Evolutionary conservation across 306 rosid genomes (phyloP).

Genomic region (Quercus agrifolia): DNA sequence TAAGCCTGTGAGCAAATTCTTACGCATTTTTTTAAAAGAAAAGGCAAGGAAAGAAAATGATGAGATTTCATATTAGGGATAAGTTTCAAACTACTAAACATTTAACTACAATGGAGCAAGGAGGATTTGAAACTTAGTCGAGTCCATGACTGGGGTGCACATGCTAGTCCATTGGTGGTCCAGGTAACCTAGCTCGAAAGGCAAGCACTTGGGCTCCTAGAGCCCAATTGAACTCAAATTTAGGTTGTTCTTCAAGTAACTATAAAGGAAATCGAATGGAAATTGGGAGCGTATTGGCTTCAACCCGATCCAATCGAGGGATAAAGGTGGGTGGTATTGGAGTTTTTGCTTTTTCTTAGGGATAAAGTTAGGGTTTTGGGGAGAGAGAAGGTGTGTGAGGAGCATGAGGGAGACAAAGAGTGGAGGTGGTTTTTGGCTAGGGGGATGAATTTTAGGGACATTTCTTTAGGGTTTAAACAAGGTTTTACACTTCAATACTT

Average conservation of each 20-base stretch:
- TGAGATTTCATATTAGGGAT: no score
- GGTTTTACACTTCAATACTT: not conserved
- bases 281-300: slow-evolving; percentile 49
- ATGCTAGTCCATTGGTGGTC: slow-evolving; percentile 85
- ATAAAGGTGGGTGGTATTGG: slow-evolving; percentile 41
- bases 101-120: no score
- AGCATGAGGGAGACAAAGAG: slow-evolving; percentile 35
- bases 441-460: slow-evolving; percentile 37
- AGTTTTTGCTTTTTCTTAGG: not conserved
- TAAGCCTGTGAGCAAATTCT: no score
- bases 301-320: slow-evolving; percentile 49
- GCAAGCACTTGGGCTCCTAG: slow-evolving; percentile 80
- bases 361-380: slow-evolving; percentile 24
- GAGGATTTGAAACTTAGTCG: no score
- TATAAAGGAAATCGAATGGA: slow-evolving; percentile 82
- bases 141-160: no score
- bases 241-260: slow-evolving; percentile 73
- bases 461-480: slow-evolving; percentile 37
- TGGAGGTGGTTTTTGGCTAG: slow-evolving; percentile 46
- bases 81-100: no score
- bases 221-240: slow-evolving; percentile 75
- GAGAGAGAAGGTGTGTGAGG: slow-evolving; percentile 57
- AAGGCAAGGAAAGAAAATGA: no score
- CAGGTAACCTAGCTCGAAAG: slow-evolving; percentile 69
- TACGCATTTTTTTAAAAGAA: no score